phyloP scores from a whole-genome alignment of 1,284 basidiomycete genomes.

The Ceratobasidium sp. region DNA sequence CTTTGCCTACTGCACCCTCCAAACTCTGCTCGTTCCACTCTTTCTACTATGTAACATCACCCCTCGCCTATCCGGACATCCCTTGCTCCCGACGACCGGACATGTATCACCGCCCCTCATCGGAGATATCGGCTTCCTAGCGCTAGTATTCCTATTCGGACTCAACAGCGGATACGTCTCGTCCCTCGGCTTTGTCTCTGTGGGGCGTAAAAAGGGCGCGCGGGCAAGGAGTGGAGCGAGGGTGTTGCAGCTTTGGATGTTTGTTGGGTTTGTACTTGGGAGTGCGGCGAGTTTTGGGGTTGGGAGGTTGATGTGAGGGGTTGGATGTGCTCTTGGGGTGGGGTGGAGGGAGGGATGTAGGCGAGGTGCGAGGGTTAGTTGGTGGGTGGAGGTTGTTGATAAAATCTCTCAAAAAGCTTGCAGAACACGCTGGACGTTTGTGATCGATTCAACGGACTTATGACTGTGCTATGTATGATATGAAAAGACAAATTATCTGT shows the following conservation, averaged over 20 bases:
- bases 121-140: background rate
- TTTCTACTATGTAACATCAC: slow-evolving; percentile 3
- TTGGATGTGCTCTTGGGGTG: too few relatives aligned
- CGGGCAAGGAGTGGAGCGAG: background rate
- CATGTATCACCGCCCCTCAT: background rate
- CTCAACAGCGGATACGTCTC: slow-evolving; percentile 1
- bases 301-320: background rate
- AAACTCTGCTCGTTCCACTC: slow-evolving; percentile 2
- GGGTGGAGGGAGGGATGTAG: too few relatives aligned
- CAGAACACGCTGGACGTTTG: background rate
- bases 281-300: slow-evolving; percentile 2
- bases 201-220: background rate
- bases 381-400: background rate
- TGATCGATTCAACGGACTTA: background rate
- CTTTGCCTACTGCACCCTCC: background rate
- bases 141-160: slow-evolving; percentile 1
- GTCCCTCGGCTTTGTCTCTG: slow-evolving; percentile 4
- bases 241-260: slow-evolving; percentile 25
- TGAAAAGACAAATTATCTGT: background rate
- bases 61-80: background rate
- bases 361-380: background rate
- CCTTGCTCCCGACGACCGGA: background rate
- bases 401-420: background rate
- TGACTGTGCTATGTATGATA: background rate
- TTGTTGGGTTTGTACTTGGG: background rate